These are phyloP conservation scores for Polygonum aviculare DNA, from an alignment of 148 eudicot species.

Conservation along the genomic window DNA sequence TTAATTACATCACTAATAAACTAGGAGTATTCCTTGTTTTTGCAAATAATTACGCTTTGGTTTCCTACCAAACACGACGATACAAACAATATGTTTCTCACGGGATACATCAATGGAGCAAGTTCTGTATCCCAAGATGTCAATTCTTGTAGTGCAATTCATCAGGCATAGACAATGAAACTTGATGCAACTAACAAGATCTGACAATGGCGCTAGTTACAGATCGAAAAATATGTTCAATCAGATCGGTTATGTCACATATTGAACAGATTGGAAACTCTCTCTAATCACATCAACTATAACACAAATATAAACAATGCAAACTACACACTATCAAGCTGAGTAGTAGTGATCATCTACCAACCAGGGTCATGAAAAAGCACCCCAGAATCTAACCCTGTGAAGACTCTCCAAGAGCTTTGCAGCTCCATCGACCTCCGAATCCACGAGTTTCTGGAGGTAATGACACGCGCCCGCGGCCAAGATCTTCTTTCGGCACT, in stretches of 20 bases:
- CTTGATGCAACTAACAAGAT: too few species aligned
- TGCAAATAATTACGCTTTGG: too few species aligned
- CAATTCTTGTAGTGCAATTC: too few species aligned
- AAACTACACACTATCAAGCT: not conserved
- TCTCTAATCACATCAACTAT: not conserved
- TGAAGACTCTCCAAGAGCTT: conserved; percentile 59
- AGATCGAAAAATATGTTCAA: too few species aligned
- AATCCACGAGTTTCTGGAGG: conserved; percentile 61
- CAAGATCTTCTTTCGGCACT: conserved; percentile 59
- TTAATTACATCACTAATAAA: not conserved
- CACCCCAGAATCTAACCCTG: conserved; percentile 74
- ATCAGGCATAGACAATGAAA: too few species aligned
- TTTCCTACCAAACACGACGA: too few species aligned
- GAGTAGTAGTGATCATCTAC: not conserved
- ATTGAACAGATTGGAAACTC: not conserved
- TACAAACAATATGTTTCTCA: too few species aligned
- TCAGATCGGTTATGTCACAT: too few species aligned
- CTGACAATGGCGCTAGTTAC: too few species aligned
- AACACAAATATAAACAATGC: conserved; percentile 11
- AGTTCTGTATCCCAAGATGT: too few species aligned
- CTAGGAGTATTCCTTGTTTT: too few species aligned
- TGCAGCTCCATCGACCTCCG: conserved; percentile 68
- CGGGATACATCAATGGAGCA: too few species aligned
- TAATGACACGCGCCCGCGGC: conserved; percentile 48
- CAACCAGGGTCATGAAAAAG: conserved; percentile 44